phyloP scores from a whole-genome alignment of 805 yeast genomes.

The Candida incommunis region DNA sequence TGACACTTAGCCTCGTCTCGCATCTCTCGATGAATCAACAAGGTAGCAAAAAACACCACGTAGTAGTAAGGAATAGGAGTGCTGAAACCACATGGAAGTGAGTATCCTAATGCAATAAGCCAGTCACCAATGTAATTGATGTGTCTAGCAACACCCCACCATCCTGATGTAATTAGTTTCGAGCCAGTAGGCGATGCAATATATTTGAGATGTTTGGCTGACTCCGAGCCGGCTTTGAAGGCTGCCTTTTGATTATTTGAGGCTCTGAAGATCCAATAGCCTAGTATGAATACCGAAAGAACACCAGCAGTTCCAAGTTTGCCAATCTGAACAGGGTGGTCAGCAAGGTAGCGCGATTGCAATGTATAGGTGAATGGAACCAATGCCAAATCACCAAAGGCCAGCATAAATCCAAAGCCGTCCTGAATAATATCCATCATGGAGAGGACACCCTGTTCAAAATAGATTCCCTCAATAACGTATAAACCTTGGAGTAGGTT shows the following conservation, averaged over 20 bases:
- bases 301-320: conserved; percentile 25
- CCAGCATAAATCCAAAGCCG: conserved; percentile 93
- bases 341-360: conserved; percentile 70
- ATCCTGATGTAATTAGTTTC: conserved; percentile 71
- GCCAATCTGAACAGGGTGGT: conserved; percentile 46
- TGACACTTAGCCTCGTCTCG: conserved; percentile 90
- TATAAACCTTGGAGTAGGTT: conserved; percentile 63
- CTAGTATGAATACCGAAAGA: conserved; percentile 36
- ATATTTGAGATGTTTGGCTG: conserved; percentile 44
- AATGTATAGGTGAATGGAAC: conserved; percentile 85
- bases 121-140: conserved; percentile 94
- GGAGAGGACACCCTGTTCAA: conserved; percentile 77
- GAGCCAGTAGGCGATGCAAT: conserved; percentile 69
- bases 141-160: conserved; percentile 94
- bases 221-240: conserved; percentile 65
- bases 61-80: conserved; percentile 83
- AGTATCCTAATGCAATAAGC: conserved; percentile 84
- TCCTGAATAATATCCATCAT: conserved; percentile 97
- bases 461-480: conserved; percentile 80
- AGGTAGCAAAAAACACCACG: conserved; percentile 64
- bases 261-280: conserved; percentile 71
- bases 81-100: conserved; percentile 71
- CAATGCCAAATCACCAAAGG: conserved; percentile 85
- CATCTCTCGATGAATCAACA: conserved; percentile 74
- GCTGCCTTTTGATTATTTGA: conserved; percentile 75